Percentiles rank a stretch among this genome's conserved stretches.
phyloP scores from a whole-genome alignment of 371 early-diverging fungal genomes.

The Mortierella sp. region DNA sequence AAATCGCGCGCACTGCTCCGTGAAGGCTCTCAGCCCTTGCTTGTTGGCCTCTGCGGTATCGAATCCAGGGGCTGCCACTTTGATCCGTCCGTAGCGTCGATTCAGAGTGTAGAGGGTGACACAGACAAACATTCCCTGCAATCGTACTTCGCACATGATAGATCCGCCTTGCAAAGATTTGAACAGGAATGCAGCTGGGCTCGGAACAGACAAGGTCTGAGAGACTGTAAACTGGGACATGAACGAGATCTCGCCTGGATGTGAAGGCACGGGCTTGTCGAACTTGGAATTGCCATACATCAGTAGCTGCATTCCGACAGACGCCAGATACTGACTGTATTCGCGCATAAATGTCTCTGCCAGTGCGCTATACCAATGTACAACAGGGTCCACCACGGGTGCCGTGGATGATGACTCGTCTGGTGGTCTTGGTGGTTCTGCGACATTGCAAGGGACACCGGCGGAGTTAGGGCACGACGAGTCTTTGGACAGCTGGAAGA shows the following conservation, averaged over 20 bases:
- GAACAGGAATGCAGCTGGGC: constrained; percentile 73
- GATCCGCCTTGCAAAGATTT: constrained; percentile 75
- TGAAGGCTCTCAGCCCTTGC: constrained; percentile 69
- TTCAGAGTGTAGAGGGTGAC: constrained; percentile 81
- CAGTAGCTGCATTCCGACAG: constrained; percentile 76
- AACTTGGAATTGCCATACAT: constrained; percentile 59
- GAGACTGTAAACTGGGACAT: constrained; percentile 58
- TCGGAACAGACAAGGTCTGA: constrained; percentile 55
- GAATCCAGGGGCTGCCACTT: constrained; percentile 58
- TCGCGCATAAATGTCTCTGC: constrained; percentile 69
- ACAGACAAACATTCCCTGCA: constrained; percentile 76
- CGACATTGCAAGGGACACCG: neutral
- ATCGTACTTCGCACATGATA: constrained; percentile 78
- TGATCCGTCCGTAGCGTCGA: constrained; percentile 68
- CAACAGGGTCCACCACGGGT: constrained; percentile 26
- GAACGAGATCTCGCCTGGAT: constrained; percentile 45
- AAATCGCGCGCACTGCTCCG: constrained; percentile 74
- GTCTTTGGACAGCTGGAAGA: constrained; percentile 32
- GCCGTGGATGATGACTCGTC: neutral
- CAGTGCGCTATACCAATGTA: constrained; percentile 68
- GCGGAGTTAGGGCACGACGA: constrained; percentile 2
- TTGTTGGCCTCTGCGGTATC: constrained; percentile 62
- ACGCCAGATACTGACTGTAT: constrained; percentile 74
- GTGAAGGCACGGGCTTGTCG: constrained; percentile 36
- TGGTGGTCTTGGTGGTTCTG: constrained; percentile 1